phyloP scores from a whole-genome alignment of 192 early-diverging fungal species.

The Backusella liffmaniae region DNA sequence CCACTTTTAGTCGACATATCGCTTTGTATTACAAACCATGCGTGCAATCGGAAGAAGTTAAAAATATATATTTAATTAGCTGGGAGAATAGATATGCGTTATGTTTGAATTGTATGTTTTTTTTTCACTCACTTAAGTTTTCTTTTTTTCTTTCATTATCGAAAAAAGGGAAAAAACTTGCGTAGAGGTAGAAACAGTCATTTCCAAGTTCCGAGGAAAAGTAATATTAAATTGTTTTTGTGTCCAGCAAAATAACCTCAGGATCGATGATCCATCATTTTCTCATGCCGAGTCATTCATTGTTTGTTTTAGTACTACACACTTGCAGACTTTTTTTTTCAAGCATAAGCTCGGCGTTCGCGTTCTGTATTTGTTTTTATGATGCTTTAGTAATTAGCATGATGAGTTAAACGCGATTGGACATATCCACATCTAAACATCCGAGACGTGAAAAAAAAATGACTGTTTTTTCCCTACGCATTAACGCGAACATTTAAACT shows the following conservation, averaged over 20 bases:
- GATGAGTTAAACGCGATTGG: neutral
- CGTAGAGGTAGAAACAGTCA: neutral
- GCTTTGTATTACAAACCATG: neutral
- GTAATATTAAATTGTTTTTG: neutral
- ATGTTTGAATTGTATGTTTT: too few relatives aligned
- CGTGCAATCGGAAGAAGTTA: neutral
- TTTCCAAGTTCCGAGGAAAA: neutral
- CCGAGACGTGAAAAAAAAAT: slow-evolving; percentile 1
- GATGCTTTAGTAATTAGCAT: neutral
- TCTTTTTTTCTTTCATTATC: neutral
- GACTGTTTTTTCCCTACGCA: neutral
- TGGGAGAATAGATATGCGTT: neutral
- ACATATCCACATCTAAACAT: neutral
- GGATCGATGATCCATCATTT: neutral
- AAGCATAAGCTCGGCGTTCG: neutral
- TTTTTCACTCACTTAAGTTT: neutral
- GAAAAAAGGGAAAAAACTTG: neutral
- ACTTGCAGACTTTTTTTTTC: neutral
- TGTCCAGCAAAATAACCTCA: neutral
- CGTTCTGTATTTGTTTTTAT: neutral
- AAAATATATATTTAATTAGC: neutral
- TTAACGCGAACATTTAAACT: neutral
- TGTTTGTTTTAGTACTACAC: neutral
- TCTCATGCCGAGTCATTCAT: neutral
- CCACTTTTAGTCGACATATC: neutral